Evolutionary conservation across 805 yeast species (phyloP), one percentile per base, ranked within the genome.

Genomic region (Candida manassasensis): DNA sequence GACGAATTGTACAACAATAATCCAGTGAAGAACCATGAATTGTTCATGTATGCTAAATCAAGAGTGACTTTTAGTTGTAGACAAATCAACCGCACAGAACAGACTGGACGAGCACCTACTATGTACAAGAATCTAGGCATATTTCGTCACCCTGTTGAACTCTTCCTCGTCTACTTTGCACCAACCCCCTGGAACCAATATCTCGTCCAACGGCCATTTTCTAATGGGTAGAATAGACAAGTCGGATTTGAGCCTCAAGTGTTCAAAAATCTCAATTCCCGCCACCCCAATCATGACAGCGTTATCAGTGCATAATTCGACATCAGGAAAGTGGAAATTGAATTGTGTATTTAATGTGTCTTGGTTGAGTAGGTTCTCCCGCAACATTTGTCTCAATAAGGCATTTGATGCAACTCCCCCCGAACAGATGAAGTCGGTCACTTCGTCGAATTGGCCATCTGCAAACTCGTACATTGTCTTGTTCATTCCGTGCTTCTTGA

Each of bases 241-340:
- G 4, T 69, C 72, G 0, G 88, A 74, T 9, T 69, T 61, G 14
- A 57, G 27, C 13, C 59, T 53, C 4, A 73, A 70, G 12, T 53
- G 46, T 52, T 88, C 96, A 52, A 63, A 82, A 13, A 89, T 59
- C 54, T 90, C 96, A 6, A 90, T 85, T 0, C 97, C 98, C 0
- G 97, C 95, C 79, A 94, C 86, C 1, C 96, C 98, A 35, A 93
- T 93, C 98, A 93, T 93, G 2, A 87, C 76, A 0, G 97, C 95
- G 56, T 93, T 93, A 52, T 93, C 98, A 0, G 97, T 87, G 53
- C 98, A 93, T 40, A 88, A 62, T 2, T 69, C 59, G 2, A 79
- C 63, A 14, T 75, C 78, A 0, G 97, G 96, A 48, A 79, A 86
- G 44, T 75, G 75, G 30, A 79, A 75, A 1, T 53, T 46, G n/a